Conservation (phyloP, 768 basidiomycete genomes). For the Krasilnikovozyma curviuscula region DNA sequence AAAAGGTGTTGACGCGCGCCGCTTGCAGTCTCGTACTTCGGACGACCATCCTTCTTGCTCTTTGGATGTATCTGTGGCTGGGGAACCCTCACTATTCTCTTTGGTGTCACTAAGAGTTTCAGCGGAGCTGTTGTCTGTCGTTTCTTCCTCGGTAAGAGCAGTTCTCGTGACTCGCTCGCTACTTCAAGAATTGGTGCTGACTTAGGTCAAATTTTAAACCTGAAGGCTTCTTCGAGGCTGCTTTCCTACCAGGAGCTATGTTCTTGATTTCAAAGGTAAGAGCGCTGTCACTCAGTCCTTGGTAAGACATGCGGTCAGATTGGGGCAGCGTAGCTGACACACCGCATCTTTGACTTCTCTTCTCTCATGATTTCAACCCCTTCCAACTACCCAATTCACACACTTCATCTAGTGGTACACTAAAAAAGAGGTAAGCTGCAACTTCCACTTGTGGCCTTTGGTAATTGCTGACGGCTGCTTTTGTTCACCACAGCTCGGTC, state of each 20-base stretch:
- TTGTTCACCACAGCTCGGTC: slow-evolving; percentile 45
- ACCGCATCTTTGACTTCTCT: no score
- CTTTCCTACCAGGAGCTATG: slow-evolving; percentile 51
- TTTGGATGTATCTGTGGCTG: slow-evolving; percentile 40
- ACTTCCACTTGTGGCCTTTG: no score
- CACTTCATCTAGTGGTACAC: no score
- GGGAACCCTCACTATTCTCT: slow-evolving; percentile 42
- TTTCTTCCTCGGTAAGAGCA: slow-evolving; percentile 41
- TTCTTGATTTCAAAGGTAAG: slow-evolving; percentile 44
- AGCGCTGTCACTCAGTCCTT: no score
- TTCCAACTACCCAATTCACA: no score
- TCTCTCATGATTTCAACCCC: no score
- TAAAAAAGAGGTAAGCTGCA: no score
- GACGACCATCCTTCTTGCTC: slow-evolving; percentile 44
- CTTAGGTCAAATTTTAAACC: not conserved
- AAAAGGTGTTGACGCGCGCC: slow-evolving; percentile 27
- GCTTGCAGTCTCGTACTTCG: slow-evolving; percentile 16
- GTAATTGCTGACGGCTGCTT: no score
- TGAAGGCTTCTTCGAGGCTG: slow-evolving; percentile 29
- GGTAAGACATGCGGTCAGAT: no score
- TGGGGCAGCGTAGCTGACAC: no score
- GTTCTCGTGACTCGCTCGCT: slow-evolving; percentile 2
- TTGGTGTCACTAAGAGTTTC: slow-evolving; percentile 39
- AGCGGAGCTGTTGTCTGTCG: slow-evolving; percentile 36
- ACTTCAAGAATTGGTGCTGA: not conserved